Base-by-base conservation (phyloP, 441 rosid genomes). In the Viola pubescens region DNA sequence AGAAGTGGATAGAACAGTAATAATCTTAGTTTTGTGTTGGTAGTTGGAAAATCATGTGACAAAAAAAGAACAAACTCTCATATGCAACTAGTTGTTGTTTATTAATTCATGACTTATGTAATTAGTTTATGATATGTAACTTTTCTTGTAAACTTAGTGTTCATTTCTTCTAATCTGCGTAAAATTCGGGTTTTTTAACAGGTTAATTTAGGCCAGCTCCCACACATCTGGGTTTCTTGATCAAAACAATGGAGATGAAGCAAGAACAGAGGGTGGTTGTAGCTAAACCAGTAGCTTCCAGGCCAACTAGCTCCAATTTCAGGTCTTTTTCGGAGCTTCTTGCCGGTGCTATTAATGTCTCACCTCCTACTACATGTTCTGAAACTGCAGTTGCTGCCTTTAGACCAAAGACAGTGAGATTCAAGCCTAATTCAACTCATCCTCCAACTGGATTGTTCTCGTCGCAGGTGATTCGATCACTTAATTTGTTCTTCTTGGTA, bases 271-370 rank as follows among this genome's bases (percentile, higher is more conserved):
- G 87, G 68, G 75, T 76, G 14, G 80, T 79, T 47, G 68, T 89
- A 64, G 79, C 83, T 1, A 89, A 85, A 75, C 98, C 98, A 52
- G 83, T 92, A 58, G 89, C 98, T 52, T 89, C 95, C 40, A 85
- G 86, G 78, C 97, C 98, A 56, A 73, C 76, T 63, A 66, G 78
- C 68, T 79, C 84, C 39, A 72, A 71, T 47, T 77, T 92, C 48
- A 75, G 73, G 67, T 76, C 90, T 41, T 89, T 87, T 79, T 73
- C 91, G 37, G 90, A 87, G 79, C 86, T 82, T 55, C 85, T 87
- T 9, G 79, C 82, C 3, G 84, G 84, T 47, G 78, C 90, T 48
- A 67, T 83, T 44, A 75, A 79, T 55, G 69, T 64, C 52, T 72
- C 88, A 4, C 81, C 88, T 0, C 58, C 80, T 61, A 62, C 64